Evolutionary conservation across 2,329 filamentous ascomycete species (phyloP), one percentile per base, ranked within the genome.

Genomic region (Claviceps paspali): DNA sequence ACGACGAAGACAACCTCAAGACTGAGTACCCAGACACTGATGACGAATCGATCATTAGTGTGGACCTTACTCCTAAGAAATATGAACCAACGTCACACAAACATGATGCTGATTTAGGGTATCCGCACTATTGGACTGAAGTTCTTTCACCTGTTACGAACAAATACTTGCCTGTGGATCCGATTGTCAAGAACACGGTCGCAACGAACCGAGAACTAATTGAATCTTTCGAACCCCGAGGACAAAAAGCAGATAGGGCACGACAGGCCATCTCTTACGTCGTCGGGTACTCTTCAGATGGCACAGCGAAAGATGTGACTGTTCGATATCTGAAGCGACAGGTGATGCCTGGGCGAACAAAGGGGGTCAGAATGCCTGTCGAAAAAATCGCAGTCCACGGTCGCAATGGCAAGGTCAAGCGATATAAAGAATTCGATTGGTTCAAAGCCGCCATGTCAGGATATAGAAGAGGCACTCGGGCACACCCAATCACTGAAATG

Each of bases 81-180:
- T 38, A 29, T 45, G 58, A 55, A 28, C 49, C 47, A 6, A 53
- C 50, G 34, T 49, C 52, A 19, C 67, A 65, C 41, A 65, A 68
- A 38, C 82, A 79, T 48, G 85, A 93, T 47, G 66, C 69, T 15
- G 86, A 93, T 46, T 65, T 95, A 21, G 73, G 78, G 2, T 91
- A 79, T 45, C 87, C 91, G 1, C 80, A 82, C 35, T 96, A 96
- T 55, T 98, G 91, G 91, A 81, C 82, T 0, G 91, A 98, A 55
- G 80, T 83, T 3, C 65, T 91, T 2, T 95, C 87, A 0, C 81
- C 85, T 2, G 67, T 84, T 3, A 88, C 83, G 0, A 74, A 83
- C 38, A 83, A 75, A 34, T 86, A 82, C 39, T 68, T 91, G 7
- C 70, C 86, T 0, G 79, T 95, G 2, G 87, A 94, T 40, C 69